Evolutionary conservation across 148 eudicot genomes (phyloP), one percentile per base, ranked within the genome.

Genomic region (Pouteria glomerata): DNA sequence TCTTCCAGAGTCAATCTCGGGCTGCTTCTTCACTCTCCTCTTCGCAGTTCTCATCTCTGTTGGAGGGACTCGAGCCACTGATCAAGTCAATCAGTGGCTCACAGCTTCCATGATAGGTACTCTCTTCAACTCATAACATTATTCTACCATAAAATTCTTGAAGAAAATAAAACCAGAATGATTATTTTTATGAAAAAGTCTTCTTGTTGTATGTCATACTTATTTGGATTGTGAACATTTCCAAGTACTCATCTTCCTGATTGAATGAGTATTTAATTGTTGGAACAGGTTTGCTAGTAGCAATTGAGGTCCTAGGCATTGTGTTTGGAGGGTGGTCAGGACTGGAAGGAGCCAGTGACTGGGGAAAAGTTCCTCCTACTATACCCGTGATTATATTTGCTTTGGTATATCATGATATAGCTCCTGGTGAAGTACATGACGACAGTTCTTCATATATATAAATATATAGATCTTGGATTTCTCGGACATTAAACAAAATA

Each of bases 371-470:
- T 80, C 89, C 89, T 3, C 57, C 80, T 15, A 82, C 86, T 15
- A 76, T 87, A 76, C 91, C 91, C 1, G 86, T 85, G 37, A 80
- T 87, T 71, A 82, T 87, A 71, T 87, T 87, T 76, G 59, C 91
- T 59, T 83, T 87, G 77, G 91, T 85, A 35, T 84, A 84, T 75
- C 91, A 87, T 73, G 91, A 87, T 68, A 66, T 87, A 15, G 78
- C 84, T 63, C 91, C 91, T 14, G 88, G 91, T 87, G 53, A 61
- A n/a, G 37, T 16, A 13, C 2, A 27, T 18, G 19, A 52, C 5
- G 16, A 33, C 29, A 52, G 34, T 71, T 10, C 10, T 31, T 52
- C 52, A 56, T 34, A 4, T 39, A 52, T 24, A n/a, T n/a, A n/a
- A n/a, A n/a, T n/a, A n/a, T n/a, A n/a, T n/a, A n/a, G 26, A 23